Base-by-base conservation (phyloP, 371 early-diverging fungal species). In the Mucor lusitanicus region DNA sequence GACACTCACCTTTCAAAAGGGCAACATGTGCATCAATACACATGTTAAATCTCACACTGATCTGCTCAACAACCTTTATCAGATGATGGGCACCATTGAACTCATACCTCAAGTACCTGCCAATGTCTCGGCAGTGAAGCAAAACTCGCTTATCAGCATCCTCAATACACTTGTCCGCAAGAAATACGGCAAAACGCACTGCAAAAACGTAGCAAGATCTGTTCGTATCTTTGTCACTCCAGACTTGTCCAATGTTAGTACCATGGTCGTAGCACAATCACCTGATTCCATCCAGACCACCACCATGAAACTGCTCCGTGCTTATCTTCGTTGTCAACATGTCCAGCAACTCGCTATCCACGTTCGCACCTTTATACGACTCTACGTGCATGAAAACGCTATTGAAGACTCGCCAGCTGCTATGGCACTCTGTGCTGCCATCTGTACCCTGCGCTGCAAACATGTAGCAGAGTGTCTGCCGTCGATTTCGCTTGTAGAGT, bases 241-340 rank as follows among this genome's bases (percentile, higher is more conserved):
- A 6, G 65, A 63, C 23, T 59, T 48, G 30, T 63, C 61, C 13
- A 53, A 65, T 15, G 57, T 65, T 12, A 21, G 60, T 28, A 72
- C 68, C 11, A 39, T 72, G 27, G 48, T 60, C 2, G 65, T 70
- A 0, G 54, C 69, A 21, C 32, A 60, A 19, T 59, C 69, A 2
- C 61, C 68, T 1, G 63, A 62, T 1, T 33, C 65, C 1, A 61
- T 62, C 1, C 61, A 73, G 25, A 62, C 62, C 7, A 72, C 70
- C 5, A 65, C 73, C 0, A 21, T 60, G 9, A 67, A 67, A 23
- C 57, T 82, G 3, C 46, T 79, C 3, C 35, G 68, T 0, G 68
- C 72, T 17, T 82, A 82, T 53, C 27, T 71, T 8, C 63, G 57
- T 12, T 82, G 82, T 21, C 76, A 79, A 12, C 76, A 82, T 42